A percentile compares a stretch with the other conserved stretches of the same genome.
Evolutionary conservation across 305 asterid genomes (phyloP).

Genomic region (Fraxinus velutina): DNA sequence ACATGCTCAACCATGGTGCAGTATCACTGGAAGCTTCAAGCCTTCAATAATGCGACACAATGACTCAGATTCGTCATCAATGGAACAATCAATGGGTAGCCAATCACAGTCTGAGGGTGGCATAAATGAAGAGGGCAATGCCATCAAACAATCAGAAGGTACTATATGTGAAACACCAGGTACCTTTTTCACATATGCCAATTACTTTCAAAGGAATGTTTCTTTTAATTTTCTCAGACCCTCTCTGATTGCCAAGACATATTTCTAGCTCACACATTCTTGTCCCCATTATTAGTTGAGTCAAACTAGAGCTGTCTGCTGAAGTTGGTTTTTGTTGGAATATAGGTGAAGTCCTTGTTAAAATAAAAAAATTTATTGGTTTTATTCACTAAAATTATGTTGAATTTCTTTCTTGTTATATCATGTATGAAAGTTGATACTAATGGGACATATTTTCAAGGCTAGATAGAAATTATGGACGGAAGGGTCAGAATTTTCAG

Average conservation of each 20-base stretch:
- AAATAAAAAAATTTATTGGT: background rate
- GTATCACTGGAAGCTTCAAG: background rate
- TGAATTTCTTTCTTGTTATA: background rate
- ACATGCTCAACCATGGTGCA: background rate
- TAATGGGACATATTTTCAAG: background rate
- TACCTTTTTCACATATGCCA: background rate
- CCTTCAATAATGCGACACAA: background rate
- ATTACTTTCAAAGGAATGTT: background rate
- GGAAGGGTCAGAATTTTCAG: background rate
- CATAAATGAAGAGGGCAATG: background rate
- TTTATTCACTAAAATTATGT: background rate
- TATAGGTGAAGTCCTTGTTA: background rate
- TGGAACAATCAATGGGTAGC: conserved; percentile 39
- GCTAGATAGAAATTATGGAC: background rate
- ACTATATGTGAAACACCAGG: background rate
- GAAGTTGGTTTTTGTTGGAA: background rate
- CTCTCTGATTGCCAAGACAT: background rate
- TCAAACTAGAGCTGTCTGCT: background rate
- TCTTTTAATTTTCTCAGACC: background rate
- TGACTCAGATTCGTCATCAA: background rate
- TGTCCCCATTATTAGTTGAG: background rate
- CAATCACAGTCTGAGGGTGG: conserved; percentile 40
- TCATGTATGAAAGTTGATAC: background rate
- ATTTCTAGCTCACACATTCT: background rate
- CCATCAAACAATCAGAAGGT: background rate